Evolutionary conservation across 768 basidiomycete species (phyloP), one percentile per base, ranked within the genome.

Genomic region (Naganishia antarctica): DNA sequence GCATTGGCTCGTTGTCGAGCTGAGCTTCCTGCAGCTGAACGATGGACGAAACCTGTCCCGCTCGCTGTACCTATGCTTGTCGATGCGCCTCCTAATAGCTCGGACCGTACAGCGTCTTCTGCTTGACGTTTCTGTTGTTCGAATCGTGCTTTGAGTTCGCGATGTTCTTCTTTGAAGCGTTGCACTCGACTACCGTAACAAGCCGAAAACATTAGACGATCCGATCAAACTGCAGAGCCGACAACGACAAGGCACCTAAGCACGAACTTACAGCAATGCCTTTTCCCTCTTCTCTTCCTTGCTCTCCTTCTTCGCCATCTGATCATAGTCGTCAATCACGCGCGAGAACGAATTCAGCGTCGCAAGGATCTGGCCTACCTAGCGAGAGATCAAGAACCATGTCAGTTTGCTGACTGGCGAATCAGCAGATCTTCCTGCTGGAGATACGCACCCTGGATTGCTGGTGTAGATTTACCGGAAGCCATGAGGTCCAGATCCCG

Each of bases 211-310:
- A 41, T n/a, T 51, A 15, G 31, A 3, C 96, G 71, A 44, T 43
- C 15, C 6, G 41, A 26, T 23, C 7, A 26, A 16, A n/a, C n/a
- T n/a, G n/a, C n/a, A n/a, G n/a, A n/a, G n/a, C n/a, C n/a, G n/a
- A n/a, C n/a, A n/a, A n/a, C n/a, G n/a, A n/a, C n/a, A n/a, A n/a
- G n/a, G n/a, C n/a, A n/a, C n/a, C n/a, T n/a, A 16, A 13, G n/a
- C 18, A 47, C 34, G 40, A 25, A 79, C 84, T 71, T 70, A 92
- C 90, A 88, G 87, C 74, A 88, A 83, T 0, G 93, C 96, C 80
- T 98, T 98, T 80, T 97, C 94, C 78, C 92, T 87, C 79, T 96
- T 98, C 47, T 89, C 86, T 70, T 89, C 91, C 59, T 98, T 92
- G 73, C 96, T 91, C 78, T 99, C 96, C 67, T 93, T 83, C 80